These are phyloP conservation scores for Pseudofabraea citricarpa DNA, from an alignment of 2,329 filamentous ascomycete species.

Conservation along the genomic window DNA sequence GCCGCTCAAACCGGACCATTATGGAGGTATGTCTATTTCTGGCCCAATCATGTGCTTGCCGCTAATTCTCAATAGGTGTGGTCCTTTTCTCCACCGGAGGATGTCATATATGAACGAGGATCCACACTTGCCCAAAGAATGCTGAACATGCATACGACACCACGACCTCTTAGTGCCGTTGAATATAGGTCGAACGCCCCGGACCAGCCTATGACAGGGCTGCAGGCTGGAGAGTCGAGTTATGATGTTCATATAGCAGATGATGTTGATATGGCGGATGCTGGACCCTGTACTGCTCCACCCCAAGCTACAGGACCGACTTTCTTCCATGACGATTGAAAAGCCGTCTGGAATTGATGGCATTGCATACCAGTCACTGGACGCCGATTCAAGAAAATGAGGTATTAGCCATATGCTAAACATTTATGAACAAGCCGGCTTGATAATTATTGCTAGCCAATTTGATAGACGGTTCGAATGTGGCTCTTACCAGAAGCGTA, in stretches of 20 bases:
- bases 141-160: constrained; percentile 13
- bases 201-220: constrained; percentile 23
- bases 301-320: constrained; percentile 21
- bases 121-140: constrained; percentile 25
- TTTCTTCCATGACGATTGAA: constrained; percentile 25
- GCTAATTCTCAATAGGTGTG: constrained; percentile 62
- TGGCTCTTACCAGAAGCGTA: too few relatives aligned
- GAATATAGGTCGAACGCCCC: constrained; percentile 20
- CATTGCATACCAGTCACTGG: too few relatives aligned
- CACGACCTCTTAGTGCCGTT: constrained; percentile 24
- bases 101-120: constrained; percentile 41
- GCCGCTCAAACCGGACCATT: constrained; percentile 77
- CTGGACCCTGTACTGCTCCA: constrained; percentile 24
- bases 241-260: constrained; percentile 14
- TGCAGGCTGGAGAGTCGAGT: constrained; percentile 10
- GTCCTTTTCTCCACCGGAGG: constrained; percentile 87
- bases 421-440: too few relatives aligned
- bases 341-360: too few relatives aligned
- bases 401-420: too few relatives aligned
- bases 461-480: too few relatives aligned
- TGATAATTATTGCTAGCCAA: too few relatives aligned
- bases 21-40: constrained; percentile 76
- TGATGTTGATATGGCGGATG: constrained; percentile 26
- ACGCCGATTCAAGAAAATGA: too few relatives aligned
- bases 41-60: not conserved